Base-by-base conservation (phyloP, 805 yeast species). In the Grigorovia jiainica region DNA sequence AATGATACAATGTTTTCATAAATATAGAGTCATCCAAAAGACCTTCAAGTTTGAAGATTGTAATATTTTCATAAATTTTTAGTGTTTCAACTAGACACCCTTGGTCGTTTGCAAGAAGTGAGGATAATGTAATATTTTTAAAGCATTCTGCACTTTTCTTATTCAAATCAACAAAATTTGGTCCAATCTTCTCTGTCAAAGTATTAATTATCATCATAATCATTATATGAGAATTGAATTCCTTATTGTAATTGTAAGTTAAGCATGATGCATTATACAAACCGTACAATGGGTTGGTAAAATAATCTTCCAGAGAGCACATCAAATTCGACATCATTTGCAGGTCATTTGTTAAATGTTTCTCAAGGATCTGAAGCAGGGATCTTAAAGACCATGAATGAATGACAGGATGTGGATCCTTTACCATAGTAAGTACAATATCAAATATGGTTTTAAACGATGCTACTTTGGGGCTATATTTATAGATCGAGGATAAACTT, bases 361-460 rank as follows among this genome's bases (percentile, higher is more conserved):
- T 75, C 31, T 75, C 77, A 24, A 87, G 65, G 10, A 83, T 58
- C 1, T 72, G 62, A 2, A 73, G 60, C 34, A 82, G 56, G 0
- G 92, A 73, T 37, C 72, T 73, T 50, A 87, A 57, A 1, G 90
- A 70, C 71, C 87, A 81, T 42, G 75, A 71, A 55, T 85, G 89
- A 15, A 92, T 87, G 1, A 76, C 65, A 0, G 96, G 95, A 55
- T 89, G 90, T 0, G 95, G 89, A 59, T 90, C 97, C 17, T 64
- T 64, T 4, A 79, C 58, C 23, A 90, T 66, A 13, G 83, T 78
- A 31, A 71, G 59, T 2, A 79, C 54, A 4, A 86, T 76, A 29
- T 77, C 78, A 43, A 72, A 66, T 3, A 81, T 72, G 4, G 73
- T 55, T 38, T 63, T 56, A 42, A 73, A 64, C 25, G 68, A 67